Evolutionary conservation across 2,329 filamentous ascomycete species (phyloP).

Genomic region (Clarireedia homoeocarpa): DNA sequence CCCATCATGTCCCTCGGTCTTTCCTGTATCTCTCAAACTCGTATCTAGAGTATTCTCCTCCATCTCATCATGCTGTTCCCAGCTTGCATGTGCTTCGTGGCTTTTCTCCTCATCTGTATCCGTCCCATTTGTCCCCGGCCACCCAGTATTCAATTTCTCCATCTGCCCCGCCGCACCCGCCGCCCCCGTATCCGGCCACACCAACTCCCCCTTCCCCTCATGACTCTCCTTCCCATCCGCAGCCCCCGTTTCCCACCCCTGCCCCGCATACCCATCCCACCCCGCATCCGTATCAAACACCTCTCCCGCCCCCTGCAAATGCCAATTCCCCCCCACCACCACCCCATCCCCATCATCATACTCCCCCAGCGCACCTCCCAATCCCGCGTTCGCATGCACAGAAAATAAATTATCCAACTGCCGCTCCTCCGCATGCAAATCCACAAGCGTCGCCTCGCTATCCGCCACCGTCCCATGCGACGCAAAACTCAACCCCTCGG

Average conservation of each 20-base stretch:
- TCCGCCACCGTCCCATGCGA: constrained; percentile 28
- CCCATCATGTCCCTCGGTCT: not conserved
- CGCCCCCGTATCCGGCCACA: constrained; percentile 1
- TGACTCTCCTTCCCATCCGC: not conserved
- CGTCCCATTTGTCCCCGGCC: not conserved
- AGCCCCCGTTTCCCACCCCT: not conserved
- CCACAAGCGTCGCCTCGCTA: constrained; percentile 11
- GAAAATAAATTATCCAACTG: not conserved
- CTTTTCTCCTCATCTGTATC: not conserved
- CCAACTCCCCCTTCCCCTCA: not conserved
- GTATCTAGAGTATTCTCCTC: not conserved
- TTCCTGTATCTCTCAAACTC: not conserved
- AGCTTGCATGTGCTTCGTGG: not conserved
- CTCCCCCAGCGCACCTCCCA: not conserved
- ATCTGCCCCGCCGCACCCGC: not conserved
- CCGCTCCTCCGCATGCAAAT: not conserved
- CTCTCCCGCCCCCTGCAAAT: not conserved
- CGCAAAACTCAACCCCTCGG: constrained; percentile 32
- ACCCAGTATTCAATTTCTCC: not conserved
- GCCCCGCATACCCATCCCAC: not conserved
- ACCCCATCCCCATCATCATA: not conserved
- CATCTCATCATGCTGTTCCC: not conserved
- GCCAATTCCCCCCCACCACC: not conserved
- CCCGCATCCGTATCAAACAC: not conserved
- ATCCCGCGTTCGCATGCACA: not conserved